Percentiles rank a stretch among this genome's conserved stretches.
Evolutionary conservation across 176 grass and related monocot species (phyloP).

Genomic region (Guadua angustifolia): DNA sequence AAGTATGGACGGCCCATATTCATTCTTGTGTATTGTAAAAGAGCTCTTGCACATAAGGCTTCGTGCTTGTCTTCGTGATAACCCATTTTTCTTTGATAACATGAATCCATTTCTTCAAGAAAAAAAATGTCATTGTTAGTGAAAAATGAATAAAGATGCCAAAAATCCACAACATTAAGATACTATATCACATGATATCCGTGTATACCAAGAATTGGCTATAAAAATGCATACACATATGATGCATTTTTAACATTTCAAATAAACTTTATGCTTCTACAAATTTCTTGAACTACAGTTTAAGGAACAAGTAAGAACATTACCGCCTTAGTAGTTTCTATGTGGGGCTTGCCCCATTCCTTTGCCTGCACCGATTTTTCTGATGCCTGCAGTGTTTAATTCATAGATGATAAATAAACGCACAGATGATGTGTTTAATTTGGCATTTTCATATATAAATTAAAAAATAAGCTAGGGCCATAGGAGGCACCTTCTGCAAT

Average conservation of each 20-base stretch:
- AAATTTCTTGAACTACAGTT: slow-evolving; percentile 38
- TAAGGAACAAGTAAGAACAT: slow-evolving; percentile 42
- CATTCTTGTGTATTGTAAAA: no score
- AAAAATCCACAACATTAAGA: slow-evolving; percentile 23
- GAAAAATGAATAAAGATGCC: slow-evolving; percentile 32
- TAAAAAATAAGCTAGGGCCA: not conserved
- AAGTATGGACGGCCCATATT: no score
- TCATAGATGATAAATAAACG: slow-evolving; percentile 28
- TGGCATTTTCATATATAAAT: slow-evolving; percentile 30
- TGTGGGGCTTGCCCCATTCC: slow-evolving; percentile 76
- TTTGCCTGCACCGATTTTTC: slow-evolving; percentile 71
- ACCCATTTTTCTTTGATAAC: slow-evolving; percentile 65
- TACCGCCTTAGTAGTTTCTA: slow-evolving; percentile 58
- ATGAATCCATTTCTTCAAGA: slow-evolving; percentile 76
- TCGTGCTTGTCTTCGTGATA: slow-evolving; percentile 48
- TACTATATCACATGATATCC: slow-evolving; percentile 6
- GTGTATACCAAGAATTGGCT: slow-evolving; percentile 4
- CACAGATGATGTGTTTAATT: slow-evolving; percentile 20
- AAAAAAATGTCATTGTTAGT: slow-evolving; percentile 39
- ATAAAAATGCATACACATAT: not conserved
- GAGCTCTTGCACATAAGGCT: slow-evolving; percentile 76
- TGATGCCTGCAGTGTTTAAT: slow-evolving; percentile 65
- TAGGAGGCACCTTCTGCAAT: slow-evolving; percentile 63
- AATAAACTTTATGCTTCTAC: slow-evolving; percentile 17
- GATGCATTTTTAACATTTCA: slow-evolving; percentile 11